Conservation (phyloP, 2,329 filamentous ascomycete genomes). For the Apiospora koreana region DNA sequence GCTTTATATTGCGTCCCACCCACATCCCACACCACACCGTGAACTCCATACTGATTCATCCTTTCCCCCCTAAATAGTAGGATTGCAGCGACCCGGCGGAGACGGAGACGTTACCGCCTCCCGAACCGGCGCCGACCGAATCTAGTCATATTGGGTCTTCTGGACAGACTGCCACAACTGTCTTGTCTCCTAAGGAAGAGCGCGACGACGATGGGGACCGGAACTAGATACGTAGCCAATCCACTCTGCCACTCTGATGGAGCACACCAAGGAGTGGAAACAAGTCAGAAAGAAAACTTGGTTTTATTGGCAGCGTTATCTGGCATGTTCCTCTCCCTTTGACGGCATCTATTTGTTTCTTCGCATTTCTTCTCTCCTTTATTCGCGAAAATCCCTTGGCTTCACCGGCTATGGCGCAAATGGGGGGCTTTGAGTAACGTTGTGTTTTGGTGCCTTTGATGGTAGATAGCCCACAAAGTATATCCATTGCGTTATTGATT, state of each 20-base stretch:
- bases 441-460: not conserved
- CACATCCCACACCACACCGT: not conserved
- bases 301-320: not conserved
- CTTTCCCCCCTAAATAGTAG: constrained; percentile 12
- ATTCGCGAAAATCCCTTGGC: constrained; percentile 9
- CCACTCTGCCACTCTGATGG: not conserved
- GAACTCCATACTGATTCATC: not conserved
- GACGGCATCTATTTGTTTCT: not conserved
- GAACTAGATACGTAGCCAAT: constrained; percentile 3
- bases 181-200: not conserved
- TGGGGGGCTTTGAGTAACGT: constrained; percentile 3
- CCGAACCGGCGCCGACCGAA: constrained; percentile 1
- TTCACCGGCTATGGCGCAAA: constrained; percentile 10
- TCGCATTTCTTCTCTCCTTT: not conserved
- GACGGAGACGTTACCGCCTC: not conserved
- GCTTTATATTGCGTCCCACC: not conserved
- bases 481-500: constrained; percentile 3
- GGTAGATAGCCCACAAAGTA: constrained; percentile 11
- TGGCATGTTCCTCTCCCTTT: not conserved
- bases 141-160: constrained; percentile 2
- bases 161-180: not conserved
- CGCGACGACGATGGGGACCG: not conserved
- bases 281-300: not conserved
- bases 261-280: not conserved
- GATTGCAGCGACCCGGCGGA: constrained; percentile 6